Percentiles rank a stretch among this genome's conserved stretches.
Conservation (phyloP, 2,329 filamentous ascomycete genomes). For the Mycosphaerelloides madeirae region DNA sequence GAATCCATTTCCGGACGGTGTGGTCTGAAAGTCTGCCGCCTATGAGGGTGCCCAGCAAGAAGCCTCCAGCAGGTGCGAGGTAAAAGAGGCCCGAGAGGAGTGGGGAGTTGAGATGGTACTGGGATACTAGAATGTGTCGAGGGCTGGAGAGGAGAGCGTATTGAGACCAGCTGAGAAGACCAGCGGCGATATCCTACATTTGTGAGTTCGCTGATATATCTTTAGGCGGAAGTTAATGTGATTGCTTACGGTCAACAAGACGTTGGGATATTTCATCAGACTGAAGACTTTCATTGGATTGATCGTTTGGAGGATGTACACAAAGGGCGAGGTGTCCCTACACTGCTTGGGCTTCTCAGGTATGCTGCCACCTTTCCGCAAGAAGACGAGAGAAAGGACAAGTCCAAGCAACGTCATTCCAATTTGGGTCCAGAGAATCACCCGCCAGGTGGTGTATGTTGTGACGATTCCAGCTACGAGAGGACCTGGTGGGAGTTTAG, state of each 20-base stretch:
- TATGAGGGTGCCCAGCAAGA: constrained; percentile 60
- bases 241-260: constrained; percentile 49
- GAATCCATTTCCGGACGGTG: constrained; percentile 60
- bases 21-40: constrained; percentile 65
- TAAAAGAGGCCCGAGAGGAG: constrained; percentile 66
- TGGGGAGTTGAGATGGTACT: constrained; percentile 61
- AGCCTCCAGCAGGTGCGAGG: constrained; percentile 63
- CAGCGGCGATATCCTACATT: constrained; percentile 49
- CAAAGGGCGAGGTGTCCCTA: constrained; percentile 34
- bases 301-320: constrained; percentile 57
- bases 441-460: constrained; percentile 66
- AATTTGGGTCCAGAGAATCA: constrained; percentile 70
- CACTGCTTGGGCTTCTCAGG: constrained; percentile 3
- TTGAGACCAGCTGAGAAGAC: constrained; percentile 66
- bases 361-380: constrained; percentile 53
- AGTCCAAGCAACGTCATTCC: constrained; percentile 57
- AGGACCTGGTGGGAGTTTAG: constrained; percentile 30
- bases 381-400: constrained; percentile 56
- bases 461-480: constrained; percentile 70
- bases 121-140: constrained; percentile 66
- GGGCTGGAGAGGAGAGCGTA: constrained; percentile 61
- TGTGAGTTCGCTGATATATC: background rate
- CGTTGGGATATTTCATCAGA: constrained; percentile 62
- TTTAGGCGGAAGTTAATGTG: background rate
- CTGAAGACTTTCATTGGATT: constrained; percentile 60